These are phyloP conservation scores for Cyathus striatus DNA, from an alignment of 768 basidiomycete species.

Conservation along the genomic window DNA sequence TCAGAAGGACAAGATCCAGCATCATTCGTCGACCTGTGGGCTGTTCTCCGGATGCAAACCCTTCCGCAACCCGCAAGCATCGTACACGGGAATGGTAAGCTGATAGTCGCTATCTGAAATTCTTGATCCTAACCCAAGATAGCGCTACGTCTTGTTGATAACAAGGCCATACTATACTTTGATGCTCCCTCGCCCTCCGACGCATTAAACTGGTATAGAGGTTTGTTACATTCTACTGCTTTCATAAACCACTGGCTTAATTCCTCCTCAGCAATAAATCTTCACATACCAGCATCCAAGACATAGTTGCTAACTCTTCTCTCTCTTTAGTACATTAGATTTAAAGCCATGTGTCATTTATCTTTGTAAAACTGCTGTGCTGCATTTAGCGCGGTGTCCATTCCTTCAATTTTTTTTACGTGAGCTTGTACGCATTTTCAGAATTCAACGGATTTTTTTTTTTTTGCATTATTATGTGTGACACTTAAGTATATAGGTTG, in stretches of 20 bases:
- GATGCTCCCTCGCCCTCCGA: slow-evolving; percentile 81
- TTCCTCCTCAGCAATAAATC: slow-evolving; percentile 65
- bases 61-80: slow-evolving; percentile 86
- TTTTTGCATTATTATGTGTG: no score
- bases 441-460: slow-evolving; percentile 5
- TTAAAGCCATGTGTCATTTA: slow-evolving; percentile 12
- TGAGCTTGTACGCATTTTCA: slow-evolving; percentile 5
- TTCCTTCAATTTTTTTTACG: slow-evolving; percentile 5
- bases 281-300: slow-evolving; percentile 83
- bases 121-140: slow-evolving; percentile 3
- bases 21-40: slow-evolving; percentile 87
- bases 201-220: slow-evolving; percentile 88
- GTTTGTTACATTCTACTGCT: slow-evolving; percentile 30
- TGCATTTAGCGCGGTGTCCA: slow-evolving; percentile 6
- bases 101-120: not conserved
- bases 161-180: slow-evolving; percentile 89
- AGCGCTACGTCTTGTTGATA: slow-evolving; percentile 87
- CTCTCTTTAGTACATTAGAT: no score
- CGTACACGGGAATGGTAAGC: slow-evolving; percentile 76
- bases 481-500: no score
- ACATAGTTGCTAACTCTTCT: slow-evolving; percentile 45
- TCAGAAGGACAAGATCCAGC: slow-evolving; percentile 73
- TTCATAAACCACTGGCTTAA: slow-evolving; percentile 4
- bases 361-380: slow-evolving; percentile 11
- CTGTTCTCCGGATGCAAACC: slow-evolving; percentile 94